Percentiles rank a stretch among this genome's conserved stretches.
Conservation (phyloP, 139 green algal genomes). For the Coelastrella sp. region DNA sequence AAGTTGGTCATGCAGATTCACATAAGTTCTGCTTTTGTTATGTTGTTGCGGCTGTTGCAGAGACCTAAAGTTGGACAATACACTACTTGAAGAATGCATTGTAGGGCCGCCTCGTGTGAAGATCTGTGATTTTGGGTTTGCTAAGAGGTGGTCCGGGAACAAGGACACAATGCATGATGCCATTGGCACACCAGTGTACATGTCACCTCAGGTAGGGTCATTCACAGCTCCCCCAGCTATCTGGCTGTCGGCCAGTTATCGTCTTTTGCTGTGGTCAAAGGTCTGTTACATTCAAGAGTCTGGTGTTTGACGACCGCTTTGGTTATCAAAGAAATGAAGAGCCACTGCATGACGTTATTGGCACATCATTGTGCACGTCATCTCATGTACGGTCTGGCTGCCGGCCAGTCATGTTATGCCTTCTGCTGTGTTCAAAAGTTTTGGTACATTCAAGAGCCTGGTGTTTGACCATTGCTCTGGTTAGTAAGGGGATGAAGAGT, state of each 20-base stretch:
- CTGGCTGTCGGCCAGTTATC: too few relatives aligned
- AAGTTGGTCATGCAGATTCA: background rate
- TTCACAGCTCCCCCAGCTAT: background rate
- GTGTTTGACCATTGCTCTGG: conserved; percentile 57
- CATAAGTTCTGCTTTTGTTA: background rate
- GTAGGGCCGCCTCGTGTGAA: conserved; percentile 70
- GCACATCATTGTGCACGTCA: conserved; percentile 85
- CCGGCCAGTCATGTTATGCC: too few relatives aligned
- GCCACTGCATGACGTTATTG: conserved; percentile 65
- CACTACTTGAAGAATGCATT: conserved; percentile 64
- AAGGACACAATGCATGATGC: conserved; percentile 79
- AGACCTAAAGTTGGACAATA: conserved; percentile 89
- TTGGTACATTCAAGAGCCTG: too few relatives aligned
- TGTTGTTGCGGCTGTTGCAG: background rate
- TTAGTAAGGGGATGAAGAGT: conserved; percentile 14
- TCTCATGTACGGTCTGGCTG: too few relatives aligned
- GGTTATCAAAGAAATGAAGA: too few relatives aligned
- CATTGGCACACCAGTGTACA: conserved; percentile 87
- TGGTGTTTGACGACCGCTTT: too few relatives aligned
- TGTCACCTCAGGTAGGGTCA: conserved; percentile 76
- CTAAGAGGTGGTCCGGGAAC: conserved; percentile 53
- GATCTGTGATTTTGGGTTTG: conserved; percentile 90
- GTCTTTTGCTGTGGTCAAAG: too few relatives aligned
- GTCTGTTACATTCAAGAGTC: too few relatives aligned
- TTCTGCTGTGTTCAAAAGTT: too few relatives aligned